phyloP scores from a whole-genome alignment of 2,329 filamentous ascomycete genomes.

The Fusarium lateritium region DNA sequence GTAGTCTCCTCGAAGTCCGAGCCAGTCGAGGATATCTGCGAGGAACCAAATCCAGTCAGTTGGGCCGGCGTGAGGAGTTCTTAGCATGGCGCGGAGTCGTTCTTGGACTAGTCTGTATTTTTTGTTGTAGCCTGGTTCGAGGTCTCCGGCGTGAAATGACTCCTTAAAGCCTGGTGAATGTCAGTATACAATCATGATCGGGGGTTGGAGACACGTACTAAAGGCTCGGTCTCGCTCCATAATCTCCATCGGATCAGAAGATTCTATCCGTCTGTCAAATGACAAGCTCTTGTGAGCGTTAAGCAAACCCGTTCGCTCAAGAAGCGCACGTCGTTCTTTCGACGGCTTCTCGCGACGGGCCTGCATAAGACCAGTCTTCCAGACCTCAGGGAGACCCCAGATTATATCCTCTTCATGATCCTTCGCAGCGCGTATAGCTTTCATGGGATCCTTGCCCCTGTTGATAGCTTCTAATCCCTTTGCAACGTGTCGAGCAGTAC shows the following conservation, averaged over 20 bases:
- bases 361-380: slow-evolving; percentile 41
- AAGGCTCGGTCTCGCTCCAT: slow-evolving; percentile 48
- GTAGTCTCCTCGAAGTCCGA: slow-evolving; percentile 37
- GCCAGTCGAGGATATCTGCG: slow-evolving; percentile 44
- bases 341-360: slow-evolving; percentile 9
- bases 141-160: slow-evolving; percentile 47
- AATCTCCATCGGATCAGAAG: slow-evolving; percentile 34
- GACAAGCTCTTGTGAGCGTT: slow-evolving; percentile 2
- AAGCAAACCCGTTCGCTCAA: slow-evolving; percentile 24
- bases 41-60: slow-evolving; percentile 48
- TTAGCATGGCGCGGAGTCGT: slow-evolving; percentile 39
- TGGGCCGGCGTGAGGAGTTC: slow-evolving; percentile 11
- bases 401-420: slow-evolving; percentile 30
- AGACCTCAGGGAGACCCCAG: slow-evolving; percentile 45
- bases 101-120: slow-evolving; percentile 39
- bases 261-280: slow-evolving; percentile 14
- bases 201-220: slow-evolving; percentile 15
- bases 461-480: slow-evolving; percentile 33
- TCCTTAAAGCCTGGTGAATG: slow-evolving; percentile 42
- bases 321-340: slow-evolving; percentile 12
- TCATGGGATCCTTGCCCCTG: slow-evolving; percentile 19
- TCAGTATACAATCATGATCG: neutral
- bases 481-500: slow-evolving; percentile 11
- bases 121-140: slow-evolving; percentile 45
- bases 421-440: slow-evolving; percentile 6